Base-by-base conservation (phyloP, 306 rosid species). In the Medicago arabica region DNA sequence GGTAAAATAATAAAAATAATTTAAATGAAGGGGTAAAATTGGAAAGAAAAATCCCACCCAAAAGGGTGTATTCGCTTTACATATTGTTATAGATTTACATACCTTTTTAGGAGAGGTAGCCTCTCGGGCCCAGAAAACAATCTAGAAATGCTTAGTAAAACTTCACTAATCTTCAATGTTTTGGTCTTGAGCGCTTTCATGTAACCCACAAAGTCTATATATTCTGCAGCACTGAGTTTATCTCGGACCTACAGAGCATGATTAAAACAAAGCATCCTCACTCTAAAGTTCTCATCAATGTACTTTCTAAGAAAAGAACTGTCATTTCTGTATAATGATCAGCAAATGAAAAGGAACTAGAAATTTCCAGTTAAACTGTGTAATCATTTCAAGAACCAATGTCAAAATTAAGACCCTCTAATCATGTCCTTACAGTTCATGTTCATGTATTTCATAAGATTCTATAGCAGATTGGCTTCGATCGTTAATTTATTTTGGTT, bases 161-260 rank as follows among this genome's bases (percentile, higher is more conserved):
- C 96, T 86, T 91, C 95, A 43, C 76, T 77, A 50, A 86, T 86
- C 85, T 82, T 88, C 95, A 92, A 82, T n/a, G 88, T 87, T 90
- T 94, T 92, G 70, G 91, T 87, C 83, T 91, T 92, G 8, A 94
- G 90, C 47, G 97, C 97, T 83, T 90, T 92, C 97, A 94, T 92
- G 71, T 77, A 87, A 71, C 84, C 83, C 72, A 91, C 96, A 77
- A 92, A 94, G 73, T 88, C 91, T 71, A 73, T 75, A 81, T 94
- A 94, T 77, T 94, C 97, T 8, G 85, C 66, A 46, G 86, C 69
- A 84, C 87, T 86, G 51, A 92, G 97, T 81, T 88, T 90, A 77
- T 86, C 97, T 72, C 83, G 84, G 61, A 92, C 98, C 98, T 93
- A 88, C 12, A 81, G 69, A 64, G 54, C 74, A 79, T 58, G 67